Percentiles rank a stretch among this genome's conserved stretches.
phyloP scores from a whole-genome alignment of 768 basidiomycete genomes.

The Hygrocybe coccinea region DNA sequence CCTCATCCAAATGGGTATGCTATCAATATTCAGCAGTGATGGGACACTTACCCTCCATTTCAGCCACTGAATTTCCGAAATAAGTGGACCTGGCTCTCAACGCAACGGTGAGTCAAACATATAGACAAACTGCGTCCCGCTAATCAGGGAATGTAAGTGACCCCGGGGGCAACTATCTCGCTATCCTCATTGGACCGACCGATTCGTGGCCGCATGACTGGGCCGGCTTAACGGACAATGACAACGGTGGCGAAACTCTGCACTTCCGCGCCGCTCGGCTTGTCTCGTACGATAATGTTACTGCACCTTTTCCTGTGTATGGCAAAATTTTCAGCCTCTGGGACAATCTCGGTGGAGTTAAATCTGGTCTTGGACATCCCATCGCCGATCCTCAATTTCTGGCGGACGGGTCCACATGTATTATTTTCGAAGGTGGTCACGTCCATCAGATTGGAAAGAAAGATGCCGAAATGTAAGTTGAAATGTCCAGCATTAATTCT shows the following conservation, averaged over 20 bases:
- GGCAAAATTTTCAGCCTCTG: background rate
- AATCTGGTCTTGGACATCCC: slow-evolving; percentile 1
- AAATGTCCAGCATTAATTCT: background rate
- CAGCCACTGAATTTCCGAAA: background rate
- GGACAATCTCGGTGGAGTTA: background rate
- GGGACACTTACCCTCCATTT: background rate
- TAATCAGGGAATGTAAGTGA: background rate
- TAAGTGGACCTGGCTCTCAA: background rate
- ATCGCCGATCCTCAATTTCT: slow-evolving; percentile 2
- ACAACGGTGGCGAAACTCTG: background rate
- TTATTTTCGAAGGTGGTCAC: slow-evolving; percentile 4
- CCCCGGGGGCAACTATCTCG: background rate
- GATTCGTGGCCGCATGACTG: background rate
- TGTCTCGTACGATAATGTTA: background rate
- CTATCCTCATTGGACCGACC: background rate
- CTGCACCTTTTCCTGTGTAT: background rate
- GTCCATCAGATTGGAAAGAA: background rate
- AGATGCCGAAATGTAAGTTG: background rate
- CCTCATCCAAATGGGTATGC: background rate
- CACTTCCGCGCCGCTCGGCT: background rate
- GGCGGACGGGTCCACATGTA: background rate
- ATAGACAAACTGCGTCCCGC: too few species aligned
- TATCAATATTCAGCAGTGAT: background rate
- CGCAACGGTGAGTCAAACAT: background rate
- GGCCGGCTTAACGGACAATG: background rate